A percentile compares a stretch with the other conserved stretches of the same genome.
Evolutionary conservation across 78 protist species (phyloP).

Genomic region (Cavenderia fasciculata): DNA sequence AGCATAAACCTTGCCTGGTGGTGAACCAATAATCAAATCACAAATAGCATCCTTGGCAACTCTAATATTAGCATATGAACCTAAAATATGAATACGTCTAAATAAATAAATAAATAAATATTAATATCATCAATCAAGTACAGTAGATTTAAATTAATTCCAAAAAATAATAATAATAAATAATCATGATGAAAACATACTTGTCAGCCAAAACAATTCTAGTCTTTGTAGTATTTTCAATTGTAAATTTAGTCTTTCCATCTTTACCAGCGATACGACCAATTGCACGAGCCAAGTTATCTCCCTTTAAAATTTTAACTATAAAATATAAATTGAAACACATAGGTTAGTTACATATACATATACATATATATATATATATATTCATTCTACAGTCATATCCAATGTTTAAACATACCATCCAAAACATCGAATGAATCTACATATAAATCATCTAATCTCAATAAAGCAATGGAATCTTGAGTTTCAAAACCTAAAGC

Average conservation of each 20-base stretch:
- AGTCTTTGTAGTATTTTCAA: conserved; percentile 97
- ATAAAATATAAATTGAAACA: too few species aligned
- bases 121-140: background rate
- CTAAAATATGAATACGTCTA: conserved; percentile 96
- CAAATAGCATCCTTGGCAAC: conserved; percentile 95
- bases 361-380: background rate
- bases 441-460: conserved; percentile 98
- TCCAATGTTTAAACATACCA: conserved; percentile 38
- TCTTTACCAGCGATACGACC: conserved; percentile 99
- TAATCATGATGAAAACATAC: background rate
- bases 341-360: too few species aligned
- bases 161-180: background rate
- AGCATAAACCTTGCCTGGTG: conserved; percentile 95
- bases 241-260: conserved; percentile 97
- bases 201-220: conserved; percentile 98
- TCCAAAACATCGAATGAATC: conserved; percentile 97
- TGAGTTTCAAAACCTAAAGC: conserved; percentile 95
- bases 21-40: conserved; percentile 94
- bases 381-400: background rate
- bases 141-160: background rate
- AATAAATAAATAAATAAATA: background rate
- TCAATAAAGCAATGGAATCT: conserved; percentile 97
- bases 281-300: conserved; percentile 96
- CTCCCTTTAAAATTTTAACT: conserved; percentile 96
- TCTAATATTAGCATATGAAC: conserved; percentile 93